These are phyloP conservation scores for Verticillium nonalfalfae DNA, from an alignment of 2,329 filamentous ascomycete genomes.

Conservation along the genomic window DNA sequence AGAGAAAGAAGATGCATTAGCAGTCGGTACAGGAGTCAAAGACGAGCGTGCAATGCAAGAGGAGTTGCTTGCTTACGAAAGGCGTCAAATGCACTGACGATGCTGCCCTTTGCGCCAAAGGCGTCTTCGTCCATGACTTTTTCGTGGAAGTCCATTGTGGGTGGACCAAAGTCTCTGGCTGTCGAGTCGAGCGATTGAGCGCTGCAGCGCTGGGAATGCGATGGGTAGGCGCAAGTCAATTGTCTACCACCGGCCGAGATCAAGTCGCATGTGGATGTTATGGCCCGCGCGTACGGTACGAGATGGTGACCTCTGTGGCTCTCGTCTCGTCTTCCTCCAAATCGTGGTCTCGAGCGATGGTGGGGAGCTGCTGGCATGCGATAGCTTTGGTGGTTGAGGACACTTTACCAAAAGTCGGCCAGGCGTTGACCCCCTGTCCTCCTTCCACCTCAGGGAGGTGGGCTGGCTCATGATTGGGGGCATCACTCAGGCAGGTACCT, in stretches of 20 bases:
- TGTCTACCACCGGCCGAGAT: background rate
- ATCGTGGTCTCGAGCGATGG: background rate
- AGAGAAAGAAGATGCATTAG: background rate
- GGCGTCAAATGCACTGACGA: conserved; percentile 87
- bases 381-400: conserved; percentile 6
- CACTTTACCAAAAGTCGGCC: conserved; percentile 12
- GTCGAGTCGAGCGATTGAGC: background rate
- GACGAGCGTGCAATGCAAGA: background rate
- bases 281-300: background rate
- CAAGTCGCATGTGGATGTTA: background rate
- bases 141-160: background rate
- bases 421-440: background rate
- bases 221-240: background rate
- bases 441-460: background rate
- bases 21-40: conserved; percentile 9
- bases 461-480: conserved; percentile 8
- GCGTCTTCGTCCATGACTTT: conserved; percentile 60
- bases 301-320: background rate
- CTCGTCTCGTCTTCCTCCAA: background rate
- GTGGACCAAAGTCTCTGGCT: background rate
- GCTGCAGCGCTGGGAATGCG: background rate
- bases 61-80: conserved; percentile 64
- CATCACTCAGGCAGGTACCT: background rate
- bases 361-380: background rate
- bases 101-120: conserved; percentile 67